Base-by-base conservation (phyloP, 1,284 basidiomycete genomes). In the Leccinum pachyderme region DNA sequence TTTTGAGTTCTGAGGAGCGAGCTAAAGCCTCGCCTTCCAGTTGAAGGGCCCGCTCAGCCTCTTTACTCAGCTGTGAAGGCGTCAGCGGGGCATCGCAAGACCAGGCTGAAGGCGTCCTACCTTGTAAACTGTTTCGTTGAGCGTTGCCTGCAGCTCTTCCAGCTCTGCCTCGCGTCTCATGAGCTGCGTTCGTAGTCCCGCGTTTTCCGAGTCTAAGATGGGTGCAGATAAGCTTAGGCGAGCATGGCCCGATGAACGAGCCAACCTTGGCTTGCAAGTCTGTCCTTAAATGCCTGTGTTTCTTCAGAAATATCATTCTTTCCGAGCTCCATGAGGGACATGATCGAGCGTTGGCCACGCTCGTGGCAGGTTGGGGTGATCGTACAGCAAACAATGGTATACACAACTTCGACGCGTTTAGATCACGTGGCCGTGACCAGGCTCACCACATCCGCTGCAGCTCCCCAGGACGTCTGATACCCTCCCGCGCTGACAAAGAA, bases 71-170 rank as follows among this genome's bases (percentile, higher is more conserved):
- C 87, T 89, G 53, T 52, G 47, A 51, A 53, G 37, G 32, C 47
- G 46, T 60, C 24, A 64, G 33, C 7, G 54, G 31, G 54, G 41
- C 44, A 57, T 57, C 51, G 46, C 58, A 51, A 29, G 53, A 54
- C n/a, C 35, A 27, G 43, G 28, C 45, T n/a, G 13, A 51, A 52
- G 24, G 60, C 24, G 6, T 52, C 73, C 45, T 53, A 87, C 87
- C 76, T 87, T 87, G 59, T 81, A 73, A 49, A 83, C 61, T 2
- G 80, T 76, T 44, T 89, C 87, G 54, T 83, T 81, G 9, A 84
- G 69, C 1, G 76, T 73, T 6, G 65, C 62, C 62, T 75, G 79
- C 4, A 86, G 61, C 57, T 86, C 83, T 32, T 81, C 75, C 9
- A 86, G 63, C 52, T 85, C 80, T 2, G 72, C 71, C 24, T 78